Evolutionary conservation across 495 filamentous ascomycete species (phyloP), one percentile per base, ranked within the genome.

Genomic region (Parathielavia appendiculata): DNA sequence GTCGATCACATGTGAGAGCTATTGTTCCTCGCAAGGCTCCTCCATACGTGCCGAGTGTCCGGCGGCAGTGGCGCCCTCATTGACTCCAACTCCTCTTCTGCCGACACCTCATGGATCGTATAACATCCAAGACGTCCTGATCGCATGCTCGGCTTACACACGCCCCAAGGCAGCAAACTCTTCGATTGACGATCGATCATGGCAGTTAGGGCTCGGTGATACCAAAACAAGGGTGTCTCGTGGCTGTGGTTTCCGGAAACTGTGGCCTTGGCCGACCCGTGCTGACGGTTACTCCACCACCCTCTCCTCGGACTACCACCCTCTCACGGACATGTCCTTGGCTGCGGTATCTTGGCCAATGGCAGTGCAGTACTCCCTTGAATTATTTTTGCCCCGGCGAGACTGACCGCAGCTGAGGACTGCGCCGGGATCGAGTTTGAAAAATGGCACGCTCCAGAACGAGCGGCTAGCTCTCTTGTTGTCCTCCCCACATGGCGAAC

Each of bases 261-360:
- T 47, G 48, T 59, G 41, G 40, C 43, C 57, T 32, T 17, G 34
- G 34, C 41, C 32, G 35, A 51, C 41, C 35, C 38, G 52, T 51
- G 53, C 53, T 49, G 43, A 41, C 23, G 57, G 49, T 17, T 49
- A 16, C 55, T 57, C 55, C 55, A 57, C 44, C 53, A 38, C 38
- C 23, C 12, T 5, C 20, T 35, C 51, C 22, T n/a, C 39, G 12
- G 26, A 17, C 41, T 47, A 11, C 44, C 36, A 43, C 57, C 49
- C 57, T 59, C 50, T 14, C 32, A 23, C 40, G 26, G 19, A 30
- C 51, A 47, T 12, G 44, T 26, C 32, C 48, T 61, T 41, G 54
- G 54, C 38, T 23, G 38, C 45, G 39, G 60, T 58, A 62, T 54
- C 44, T 36, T 54, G 50, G 50, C 60, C 60, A 62, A 62, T 62